Evolutionary conservation across 2,329 filamentous ascomycete genomes (phyloP).

Genomic region (Dendrostoma leiphaemia): DNA sequence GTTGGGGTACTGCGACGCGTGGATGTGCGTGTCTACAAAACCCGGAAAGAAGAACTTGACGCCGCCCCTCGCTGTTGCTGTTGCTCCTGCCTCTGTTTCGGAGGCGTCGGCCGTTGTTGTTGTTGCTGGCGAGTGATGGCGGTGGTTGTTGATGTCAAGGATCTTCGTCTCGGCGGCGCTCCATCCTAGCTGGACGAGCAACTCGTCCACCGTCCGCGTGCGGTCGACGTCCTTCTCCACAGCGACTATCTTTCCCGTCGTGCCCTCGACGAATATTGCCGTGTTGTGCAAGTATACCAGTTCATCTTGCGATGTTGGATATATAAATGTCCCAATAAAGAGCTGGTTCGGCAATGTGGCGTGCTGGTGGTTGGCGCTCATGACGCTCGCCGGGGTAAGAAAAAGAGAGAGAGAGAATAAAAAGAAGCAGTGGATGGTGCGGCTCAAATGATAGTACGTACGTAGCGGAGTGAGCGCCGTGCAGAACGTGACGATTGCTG

Average conservation of each 20-base stretch:
- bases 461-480: no score
- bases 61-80: no score
- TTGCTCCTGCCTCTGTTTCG: no score
- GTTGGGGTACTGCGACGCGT: conserved; percentile 94
- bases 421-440: no score
- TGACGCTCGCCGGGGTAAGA: not conserved
- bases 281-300: conserved; percentile 51
- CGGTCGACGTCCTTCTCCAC: conserved; percentile 37
- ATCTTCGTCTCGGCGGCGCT: conserved; percentile 35
- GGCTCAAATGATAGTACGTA: no score
- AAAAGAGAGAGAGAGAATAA: not conserved
- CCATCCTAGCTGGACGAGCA: conserved; percentile 48
- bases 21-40: conserved; percentile 91
- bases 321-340: conserved; percentile 55
- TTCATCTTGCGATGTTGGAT: conserved; percentile 45
- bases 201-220: conserved; percentile 29
- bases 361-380: not conserved
- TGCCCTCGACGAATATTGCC: conserved; percentile 47
- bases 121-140: conserved; percentile 18
- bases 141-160: conserved; percentile 18
- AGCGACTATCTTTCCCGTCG: conserved; percentile 47
- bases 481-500: no score
- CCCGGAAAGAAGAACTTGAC: conserved; percentile 80
- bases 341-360: conserved; percentile 38
- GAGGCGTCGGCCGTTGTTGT: no score